These are phyloP conservation scores for Medicago lupulina DNA, from an alignment of 306 rosid species.

Conservation along the genomic window DNA sequence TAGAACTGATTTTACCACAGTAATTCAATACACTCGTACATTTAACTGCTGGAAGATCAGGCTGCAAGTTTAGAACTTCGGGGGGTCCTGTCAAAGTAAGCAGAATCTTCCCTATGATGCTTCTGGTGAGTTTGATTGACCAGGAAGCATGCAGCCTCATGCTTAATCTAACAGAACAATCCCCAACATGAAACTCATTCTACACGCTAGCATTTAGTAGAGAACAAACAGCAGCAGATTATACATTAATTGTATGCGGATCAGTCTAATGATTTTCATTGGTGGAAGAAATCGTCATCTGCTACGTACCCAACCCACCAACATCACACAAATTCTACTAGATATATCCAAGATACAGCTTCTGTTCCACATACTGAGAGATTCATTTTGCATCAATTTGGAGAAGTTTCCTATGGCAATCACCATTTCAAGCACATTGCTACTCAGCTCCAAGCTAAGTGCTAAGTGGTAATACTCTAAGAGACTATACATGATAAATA, in stretches of 20 bases:
- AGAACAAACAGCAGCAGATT: not conserved
- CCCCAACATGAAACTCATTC: not conserved
- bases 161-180: conserved; percentile 1
- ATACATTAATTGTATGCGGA: not conserved
- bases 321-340: conserved; percentile 1
- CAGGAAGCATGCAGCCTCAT: not conserved
- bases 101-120: not conserved
- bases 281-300: not conserved
- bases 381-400: not conserved
- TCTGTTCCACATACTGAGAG: not conserved
- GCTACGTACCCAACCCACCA: not conserved
- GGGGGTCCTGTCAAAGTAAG: not conserved
- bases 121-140: not conserved
- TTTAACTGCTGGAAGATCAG: not conserved
- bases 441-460: not conserved
- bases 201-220: not conserved
- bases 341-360: conserved; percentile 9
- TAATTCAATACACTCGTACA: not conserved
- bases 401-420: not conserved
- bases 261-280: not conserved
- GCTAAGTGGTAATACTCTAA: conserved; percentile 1
- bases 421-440: not conserved
- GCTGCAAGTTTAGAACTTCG: conserved; percentile 1
- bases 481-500: not conserved
- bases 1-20: not conserved